These are phyloP conservation scores for Wallacemonas rigidus DNA, from an alignment of 208 protist genomes.

Conservation along the genomic window DNA sequence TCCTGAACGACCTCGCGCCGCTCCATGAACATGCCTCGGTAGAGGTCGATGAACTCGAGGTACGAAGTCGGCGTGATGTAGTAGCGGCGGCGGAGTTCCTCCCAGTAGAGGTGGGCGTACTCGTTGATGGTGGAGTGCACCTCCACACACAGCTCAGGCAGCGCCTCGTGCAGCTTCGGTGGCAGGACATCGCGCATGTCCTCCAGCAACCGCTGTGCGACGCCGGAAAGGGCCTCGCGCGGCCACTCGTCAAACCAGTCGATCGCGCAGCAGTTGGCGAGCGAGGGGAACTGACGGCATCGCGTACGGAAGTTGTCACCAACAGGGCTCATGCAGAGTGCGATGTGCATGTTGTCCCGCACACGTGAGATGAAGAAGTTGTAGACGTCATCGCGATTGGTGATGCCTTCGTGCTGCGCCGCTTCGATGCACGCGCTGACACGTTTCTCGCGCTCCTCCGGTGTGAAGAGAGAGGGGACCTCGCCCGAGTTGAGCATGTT, in stretches of 20 bases:
- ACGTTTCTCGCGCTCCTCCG: conserved; percentile 96
- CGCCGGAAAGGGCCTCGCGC: conserved; percentile 89
- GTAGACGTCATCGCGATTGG: conserved; percentile 92
- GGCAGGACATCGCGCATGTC: conserved; percentile 43
- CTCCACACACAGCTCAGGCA: conserved; percentile 88
- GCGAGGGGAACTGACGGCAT: conserved; percentile 96
- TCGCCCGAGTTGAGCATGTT: conserved; percentile 98
- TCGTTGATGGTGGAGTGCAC: conserved; percentile 80
- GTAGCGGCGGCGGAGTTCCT: conserved; percentile 93
- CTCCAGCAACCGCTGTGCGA: conserved; percentile 84
- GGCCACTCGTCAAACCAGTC: conserved; percentile 99
- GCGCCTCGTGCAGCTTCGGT: conserved; percentile 50
- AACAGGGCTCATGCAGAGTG: conserved; percentile 96
- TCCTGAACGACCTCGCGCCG: conserved; percentile 77
- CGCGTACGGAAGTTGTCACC: conserved; percentile 94
- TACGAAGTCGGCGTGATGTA: conserved; percentile 96
- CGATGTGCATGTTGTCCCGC: conserved; percentile 95
- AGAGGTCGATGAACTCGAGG: conserved; percentile 95
- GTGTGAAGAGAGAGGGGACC: conserved; percentile 96
- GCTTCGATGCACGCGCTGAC: conserved; percentile 91
- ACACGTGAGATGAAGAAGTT: conserved; percentile 95
- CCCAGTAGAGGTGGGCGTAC: conserved; percentile 84
- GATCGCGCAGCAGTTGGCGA: conserved; percentile 98
- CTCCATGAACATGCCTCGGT: conserved; percentile 85
- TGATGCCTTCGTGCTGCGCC: conserved; percentile 88